Evolutionary conservation across 2,329 filamentous ascomycete genomes (phyloP).

Genomic region (Neopestalotiopsis sp.): DNA sequence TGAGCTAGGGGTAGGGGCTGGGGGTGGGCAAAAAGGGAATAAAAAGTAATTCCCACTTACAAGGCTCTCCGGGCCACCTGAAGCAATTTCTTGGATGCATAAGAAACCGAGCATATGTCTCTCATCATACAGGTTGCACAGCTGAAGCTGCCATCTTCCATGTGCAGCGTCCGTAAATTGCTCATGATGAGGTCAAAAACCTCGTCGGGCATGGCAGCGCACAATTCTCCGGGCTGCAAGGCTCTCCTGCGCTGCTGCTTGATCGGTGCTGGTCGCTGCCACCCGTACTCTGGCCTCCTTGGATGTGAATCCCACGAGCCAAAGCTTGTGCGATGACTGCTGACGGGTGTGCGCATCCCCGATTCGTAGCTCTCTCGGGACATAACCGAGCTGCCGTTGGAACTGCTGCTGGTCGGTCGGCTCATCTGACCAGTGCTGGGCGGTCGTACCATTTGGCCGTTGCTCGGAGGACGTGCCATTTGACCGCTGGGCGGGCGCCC

Average conservation of each 20-base stretch:
- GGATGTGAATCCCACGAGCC: slow-evolving; percentile 45
- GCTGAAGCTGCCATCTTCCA: slow-evolving; percentile 52
- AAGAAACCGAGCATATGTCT: slow-evolving; percentile 58
- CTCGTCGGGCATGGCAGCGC: slow-evolving; percentile 62
- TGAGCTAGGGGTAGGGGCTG: background rate
- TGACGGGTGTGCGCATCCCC: slow-evolving; percentile 36
- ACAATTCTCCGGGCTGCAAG: slow-evolving; percentile 53
- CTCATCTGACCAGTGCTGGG: slow-evolving; percentile 25
- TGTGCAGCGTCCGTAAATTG: slow-evolving; percentile 57
- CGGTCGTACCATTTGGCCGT: slow-evolving; percentile 23
- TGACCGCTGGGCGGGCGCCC: slow-evolving; percentile 21
- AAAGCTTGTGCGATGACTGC: slow-evolving; percentile 43
- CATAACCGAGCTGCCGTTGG: slow-evolving; percentile 31
- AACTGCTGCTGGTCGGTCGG: slow-evolving; percentile 31
- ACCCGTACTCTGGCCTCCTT: slow-evolving; percentile 34
- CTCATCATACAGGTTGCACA: slow-evolving; percentile 72
- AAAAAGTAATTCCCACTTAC: slow-evolving; percentile 43
- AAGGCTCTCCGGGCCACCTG: slow-evolving; percentile 56
- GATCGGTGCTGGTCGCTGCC: slow-evolving; percentile 41
- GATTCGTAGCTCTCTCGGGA: slow-evolving; percentile 37
- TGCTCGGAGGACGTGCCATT: background rate
- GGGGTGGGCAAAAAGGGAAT: background rate
- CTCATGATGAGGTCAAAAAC: slow-evolving; percentile 63
- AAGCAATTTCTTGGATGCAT: slow-evolving; percentile 58
- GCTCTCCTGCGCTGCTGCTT: slow-evolving; percentile 41